Percentiles rank a stretch among this genome's conserved stretches.
phyloP scores from a whole-genome alignment of 2,329 filamentous ascomycete species.

The Talaromyces verruculosus region DNA sequence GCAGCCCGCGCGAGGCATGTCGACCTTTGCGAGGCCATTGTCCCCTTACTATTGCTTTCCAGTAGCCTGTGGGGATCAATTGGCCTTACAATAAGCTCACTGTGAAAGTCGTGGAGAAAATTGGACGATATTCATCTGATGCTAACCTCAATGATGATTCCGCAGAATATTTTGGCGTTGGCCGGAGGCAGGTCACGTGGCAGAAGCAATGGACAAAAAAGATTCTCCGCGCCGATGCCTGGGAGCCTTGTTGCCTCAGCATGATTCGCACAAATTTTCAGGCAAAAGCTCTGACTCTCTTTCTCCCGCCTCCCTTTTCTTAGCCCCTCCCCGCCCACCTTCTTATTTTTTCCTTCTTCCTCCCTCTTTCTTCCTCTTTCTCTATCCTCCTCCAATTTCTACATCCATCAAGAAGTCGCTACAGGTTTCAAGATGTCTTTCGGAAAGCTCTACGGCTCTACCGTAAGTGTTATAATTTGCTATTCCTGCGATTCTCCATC shows the following conservation, averaged over 20 bases:
- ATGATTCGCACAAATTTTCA: slow-evolving; percentile 31
- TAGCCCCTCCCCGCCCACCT: slow-evolving; percentile 24
- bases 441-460: slow-evolving; percentile 91
- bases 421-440: slow-evolving; percentile 73
- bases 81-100: slow-evolving; percentile 19
- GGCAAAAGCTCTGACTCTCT: slow-evolving; percentile 19
- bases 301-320: slow-evolving; percentile 25
- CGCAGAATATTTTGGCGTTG: slow-evolving; percentile 20
- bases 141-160: not conserved
- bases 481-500: not conserved
- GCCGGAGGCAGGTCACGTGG: slow-evolving; percentile 28
- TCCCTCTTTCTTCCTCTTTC: slow-evolving; percentile 24
- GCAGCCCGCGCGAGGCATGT: slow-evolving; percentile 36
- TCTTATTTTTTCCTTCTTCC: slow-evolving; percentile 15
- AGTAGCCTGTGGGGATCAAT: slow-evolving; percentile 19
- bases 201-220: slow-evolving; percentile 18
- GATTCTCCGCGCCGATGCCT: slow-evolving; percentile 28
- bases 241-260: not conserved
- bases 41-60: slow-evolving; percentile 22
- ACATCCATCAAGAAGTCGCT: slow-evolving; percentile 23
- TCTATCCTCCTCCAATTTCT: slow-evolving; percentile 21
- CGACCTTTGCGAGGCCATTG: slow-evolving; percentile 42
- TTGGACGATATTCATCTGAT: not conserved
- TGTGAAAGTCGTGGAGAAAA: slow-evolving; percentile 22
- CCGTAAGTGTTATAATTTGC: slow-evolving; percentile 57